Evolutionary conservation across 1,284 basidiomycete species (phyloP).

Genomic region (Ceratobasidium theobromae): DNA sequence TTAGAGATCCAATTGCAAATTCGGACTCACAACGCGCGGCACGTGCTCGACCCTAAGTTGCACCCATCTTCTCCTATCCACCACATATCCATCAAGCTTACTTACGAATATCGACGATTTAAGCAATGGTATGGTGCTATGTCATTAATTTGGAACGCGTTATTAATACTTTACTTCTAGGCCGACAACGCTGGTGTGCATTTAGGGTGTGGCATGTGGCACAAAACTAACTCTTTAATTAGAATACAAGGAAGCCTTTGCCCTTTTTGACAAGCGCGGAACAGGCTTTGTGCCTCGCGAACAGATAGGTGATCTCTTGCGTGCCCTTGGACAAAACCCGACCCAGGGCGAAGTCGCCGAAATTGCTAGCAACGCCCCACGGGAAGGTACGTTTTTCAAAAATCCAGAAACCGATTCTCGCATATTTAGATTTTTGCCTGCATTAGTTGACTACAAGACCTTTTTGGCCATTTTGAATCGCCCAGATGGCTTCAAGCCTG

Average conservation of each 20-base stretch:
- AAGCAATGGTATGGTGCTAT: slow-evolving; percentile 1
- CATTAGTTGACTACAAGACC: slow-evolving; percentile 80
- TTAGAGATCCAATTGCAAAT: slow-evolving; percentile 14
- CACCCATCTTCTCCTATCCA: not conserved
- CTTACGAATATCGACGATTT: slow-evolving; percentile 15
- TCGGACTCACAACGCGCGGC: not conserved
- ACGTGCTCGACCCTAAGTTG: slow-evolving; percentile 22
- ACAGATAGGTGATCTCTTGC: slow-evolving; percentile 90
- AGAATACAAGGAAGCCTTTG: slow-evolving; percentile 97
- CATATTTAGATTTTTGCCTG: slow-evolving; percentile 13
- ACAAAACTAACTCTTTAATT: no score
- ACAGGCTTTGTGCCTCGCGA: slow-evolving; percentile 87
- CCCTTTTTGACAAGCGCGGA: slow-evolving; percentile 96
- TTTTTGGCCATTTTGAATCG: slow-evolving; percentile 92
- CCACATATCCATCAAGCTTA: not conserved
- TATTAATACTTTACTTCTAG: not conserved
- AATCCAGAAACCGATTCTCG: not conserved
- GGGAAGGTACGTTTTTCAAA: slow-evolving; percentile 61
- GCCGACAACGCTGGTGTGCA: slow-evolving; percentile 25
- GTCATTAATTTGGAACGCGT: no score
- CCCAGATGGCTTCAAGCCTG: slow-evolving; percentile 95
- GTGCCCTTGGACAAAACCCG: slow-evolving; percentile 96
- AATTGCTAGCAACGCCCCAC: slow-evolving; percentile 70
- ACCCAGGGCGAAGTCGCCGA: slow-evolving; percentile 95
- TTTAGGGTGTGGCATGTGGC: no score